These are phyloP conservation scores for Lathyrus sativus DNA, from an alignment of 306 rosid species.

Conservation along the genomic window DNA sequence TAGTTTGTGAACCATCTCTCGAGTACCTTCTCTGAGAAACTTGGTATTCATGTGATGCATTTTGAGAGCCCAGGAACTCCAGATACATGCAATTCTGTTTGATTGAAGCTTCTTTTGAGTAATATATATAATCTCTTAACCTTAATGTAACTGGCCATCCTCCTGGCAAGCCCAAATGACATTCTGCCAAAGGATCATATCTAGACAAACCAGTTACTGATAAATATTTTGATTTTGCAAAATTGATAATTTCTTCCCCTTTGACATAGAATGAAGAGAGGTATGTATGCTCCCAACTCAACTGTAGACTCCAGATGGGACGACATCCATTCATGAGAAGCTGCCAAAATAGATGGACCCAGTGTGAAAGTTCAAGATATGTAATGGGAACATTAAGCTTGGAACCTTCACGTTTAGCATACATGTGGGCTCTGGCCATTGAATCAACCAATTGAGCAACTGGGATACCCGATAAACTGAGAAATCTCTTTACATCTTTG, in stretches of 20 bases:
- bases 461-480: constrained; percentile 69
- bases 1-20: constrained; percentile 23
- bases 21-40: constrained; percentile 39
- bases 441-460: constrained; percentile 57
- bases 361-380: constrained; percentile 79
- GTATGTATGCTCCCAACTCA: constrained; percentile 89
- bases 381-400: constrained; percentile 54
- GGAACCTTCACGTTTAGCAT: constrained; percentile 69
- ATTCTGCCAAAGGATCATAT: constrained; percentile 37
- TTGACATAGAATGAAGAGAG: constrained; percentile 69
- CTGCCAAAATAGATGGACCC: constrained; percentile 83
- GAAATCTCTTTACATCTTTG: constrained; percentile 67
- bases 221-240: constrained; percentile 56
- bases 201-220: constrained; percentile 40
- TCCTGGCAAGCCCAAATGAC: constrained; percentile 69
- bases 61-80: constrained; percentile 64
- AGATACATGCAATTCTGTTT: constrained; percentile 78
- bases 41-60: constrained; percentile 55
- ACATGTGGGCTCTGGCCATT: constrained; percentile 75
- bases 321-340: constrained; percentile 69
- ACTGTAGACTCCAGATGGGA: constrained; percentile 77
- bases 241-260: constrained; percentile 51
- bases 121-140: constrained; percentile 57
- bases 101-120: constrained; percentile 65
- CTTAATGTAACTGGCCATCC: constrained; percentile 80